Base-by-base conservation (phyloP, 345 rosid species). In the Brassica nigra region DNA sequence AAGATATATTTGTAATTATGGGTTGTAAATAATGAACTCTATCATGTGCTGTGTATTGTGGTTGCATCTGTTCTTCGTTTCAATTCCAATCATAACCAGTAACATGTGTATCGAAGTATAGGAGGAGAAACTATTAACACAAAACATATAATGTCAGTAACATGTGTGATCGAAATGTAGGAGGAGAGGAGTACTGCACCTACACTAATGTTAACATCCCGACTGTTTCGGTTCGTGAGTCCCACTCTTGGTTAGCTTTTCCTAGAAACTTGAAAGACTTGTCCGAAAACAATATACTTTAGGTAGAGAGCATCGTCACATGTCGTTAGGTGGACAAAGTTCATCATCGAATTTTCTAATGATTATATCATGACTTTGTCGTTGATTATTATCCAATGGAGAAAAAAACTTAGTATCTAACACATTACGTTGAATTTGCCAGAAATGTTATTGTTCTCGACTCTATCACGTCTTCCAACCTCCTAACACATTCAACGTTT, bases 391-490 rank as follows among this genome's bases (percentile, higher is more conserved):
- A 62, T 75, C 16, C 12, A 10, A 23, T 5, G 37, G 10, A 34
- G 14, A n/a, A 49, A 8, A 14, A 8, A 33, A 12, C 0, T 2
- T 14, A 4, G n/a, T 23, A 31, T 16, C 2, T 63, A 33, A 34
- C 8, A 28, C 28, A 66, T 42, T 62, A 33, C n/a, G n/a, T 4
- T 9, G 55, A 23, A 23, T 4, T 15, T 15, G 63, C 12, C 65
- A 33, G 2, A 34, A 70, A 28, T 34, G 29, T 34, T n/a, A 68
- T 65, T 36, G 44, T 65, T 58, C 4, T 30, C 16, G 69, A 71
- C 28, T n/a, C 59, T 78, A 65, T 37, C 81, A 71, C 81, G 72
- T 66, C 81, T 78, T 72, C 62, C 77, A 57, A 71, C 18, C 20
- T 29, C 20, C 23, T 59, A 72, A 59, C 37, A 28, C 34, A 61